A percentile compares a stretch with the other conserved stretches of the same genome.
phyloP scores from a whole-genome alignment of 306 rosid species.

The Fragaria vesca region DNA sequence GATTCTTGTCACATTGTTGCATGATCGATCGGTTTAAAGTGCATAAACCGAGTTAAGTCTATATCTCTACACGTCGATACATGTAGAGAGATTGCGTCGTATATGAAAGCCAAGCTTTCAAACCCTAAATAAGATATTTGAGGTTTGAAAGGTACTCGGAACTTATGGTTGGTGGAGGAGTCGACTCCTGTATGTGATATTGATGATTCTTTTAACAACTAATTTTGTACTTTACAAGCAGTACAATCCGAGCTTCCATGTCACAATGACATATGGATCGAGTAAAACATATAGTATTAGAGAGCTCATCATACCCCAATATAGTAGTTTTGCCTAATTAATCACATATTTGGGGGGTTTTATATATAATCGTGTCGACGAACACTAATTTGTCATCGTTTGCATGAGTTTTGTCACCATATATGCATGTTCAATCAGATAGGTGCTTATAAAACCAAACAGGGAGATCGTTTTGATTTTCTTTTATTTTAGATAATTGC shows the following conservation, averaged over 20 bases:
- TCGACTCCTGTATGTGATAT: not conserved
- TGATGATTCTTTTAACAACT: not conserved
- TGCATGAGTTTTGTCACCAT: conserved; percentile 1
- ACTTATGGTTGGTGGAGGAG: not conserved
- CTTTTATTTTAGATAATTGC: too few species aligned
- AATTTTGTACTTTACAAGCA: not conserved
- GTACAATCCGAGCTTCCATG: not conserved
- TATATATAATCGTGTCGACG: not conserved
- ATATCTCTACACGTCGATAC: conserved; percentile 17
- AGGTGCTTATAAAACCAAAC: not conserved
- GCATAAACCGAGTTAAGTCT: conserved; percentile 31
- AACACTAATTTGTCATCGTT: conserved; percentile 12
- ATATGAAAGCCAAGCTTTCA: conserved; percentile 23
- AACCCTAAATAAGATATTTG: not conserved
- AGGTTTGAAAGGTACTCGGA: not conserved
- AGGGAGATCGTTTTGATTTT: not conserved
- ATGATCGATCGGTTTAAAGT: conserved; percentile 27
- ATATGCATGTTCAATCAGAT: not conserved
- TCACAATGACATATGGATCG: not conserved
- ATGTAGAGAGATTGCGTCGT: conserved; percentile 19
- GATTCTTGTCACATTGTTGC: not conserved
- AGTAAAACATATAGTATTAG: not conserved
- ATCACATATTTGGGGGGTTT: not conserved
- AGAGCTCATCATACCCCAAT: not conserved
- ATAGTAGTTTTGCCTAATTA: not conserved